Conservation (phyloP, 2,329 filamentous ascomycete genomes). For the Neopestalotiopsis sp. region DNA sequence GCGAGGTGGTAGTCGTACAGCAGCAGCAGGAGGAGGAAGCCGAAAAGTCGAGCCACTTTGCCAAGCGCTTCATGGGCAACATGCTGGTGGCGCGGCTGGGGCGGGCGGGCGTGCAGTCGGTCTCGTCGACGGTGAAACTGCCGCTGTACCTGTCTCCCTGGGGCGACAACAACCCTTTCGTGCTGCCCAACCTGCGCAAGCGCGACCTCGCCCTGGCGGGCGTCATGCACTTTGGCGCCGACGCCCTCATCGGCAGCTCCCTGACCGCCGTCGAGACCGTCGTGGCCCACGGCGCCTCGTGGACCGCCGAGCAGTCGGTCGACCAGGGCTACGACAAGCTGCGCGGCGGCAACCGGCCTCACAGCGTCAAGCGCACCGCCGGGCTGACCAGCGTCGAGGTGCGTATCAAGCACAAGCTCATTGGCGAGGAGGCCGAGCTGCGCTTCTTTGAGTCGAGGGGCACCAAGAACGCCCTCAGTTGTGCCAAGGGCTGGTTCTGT, state of each 20-base stretch:
- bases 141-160: slow-evolving; percentile 27
- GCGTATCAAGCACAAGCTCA: slow-evolving; percentile 25
- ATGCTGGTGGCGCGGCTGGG: slow-evolving; percentile 26
- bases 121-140: slow-evolving; percentile 24
- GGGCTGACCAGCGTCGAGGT: slow-evolving; percentile 24
- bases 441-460: slow-evolving; percentile 21
- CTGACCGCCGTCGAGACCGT: slow-evolving; percentile 25
- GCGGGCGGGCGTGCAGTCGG: slow-evolving; percentile 24
- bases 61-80: slow-evolving; percentile 26
- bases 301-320: slow-evolving; percentile 24
- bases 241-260: slow-evolving; percentile 24
- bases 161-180: slow-evolving; percentile 27
- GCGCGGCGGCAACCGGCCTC: slow-evolving; percentile 18
- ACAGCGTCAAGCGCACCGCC: slow-evolving; percentile 21
- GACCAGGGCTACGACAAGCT: slow-evolving; percentile 23
- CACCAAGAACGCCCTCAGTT: slow-evolving; percentile 20
- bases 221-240: slow-evolving; percentile 26
- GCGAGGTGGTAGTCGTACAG: not conserved
- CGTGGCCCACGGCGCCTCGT: slow-evolving; percentile 21
- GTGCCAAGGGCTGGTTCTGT: slow-evolving; percentile 28
- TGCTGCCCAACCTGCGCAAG: slow-evolving; percentile 26
- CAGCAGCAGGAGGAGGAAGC: slow-evolving; percentile 11
- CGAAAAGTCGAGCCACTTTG: slow-evolving; percentile 22
- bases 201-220: slow-evolving; percentile 27
- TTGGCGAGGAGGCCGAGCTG: slow-evolving; percentile 25